Percentiles rank a stretch among this genome's conserved stretches.
These are phyloP conservation scores for Tremella yokohamensis DNA, from an alignment of 768 basidiomycete genomes.

Conservation along the genomic window DNA sequence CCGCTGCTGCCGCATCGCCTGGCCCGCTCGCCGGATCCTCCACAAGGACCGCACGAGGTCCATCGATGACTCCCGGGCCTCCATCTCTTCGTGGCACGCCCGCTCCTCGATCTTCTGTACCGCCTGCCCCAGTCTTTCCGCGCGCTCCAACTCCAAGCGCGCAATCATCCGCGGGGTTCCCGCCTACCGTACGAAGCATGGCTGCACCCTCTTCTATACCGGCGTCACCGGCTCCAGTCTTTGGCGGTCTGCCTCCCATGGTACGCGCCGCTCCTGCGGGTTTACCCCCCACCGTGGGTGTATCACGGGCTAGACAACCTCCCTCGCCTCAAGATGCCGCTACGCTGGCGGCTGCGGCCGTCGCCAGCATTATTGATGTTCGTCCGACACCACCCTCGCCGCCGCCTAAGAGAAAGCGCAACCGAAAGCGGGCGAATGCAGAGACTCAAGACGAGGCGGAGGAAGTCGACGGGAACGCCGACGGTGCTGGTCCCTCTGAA, in stretches of 20 bases:
- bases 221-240: background rate
- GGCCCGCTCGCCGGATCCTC: background rate
- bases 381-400: background rate
- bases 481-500: slow-evolving; percentile 2
- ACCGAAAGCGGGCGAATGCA: background rate
- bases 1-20: slow-evolving; percentile 5
- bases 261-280: background rate
- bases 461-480: slow-evolving; percentile 12
- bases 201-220: background rate
- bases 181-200: background rate
- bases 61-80: slow-evolving; percentile 1
- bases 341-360: background rate
- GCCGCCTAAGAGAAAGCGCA: slow-evolving; percentile 2
- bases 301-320: background rate
- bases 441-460: background rate
- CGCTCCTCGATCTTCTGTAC: background rate
- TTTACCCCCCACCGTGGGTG: background rate
- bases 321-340: slow-evolving; percentile 6
- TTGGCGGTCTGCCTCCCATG: background rate
- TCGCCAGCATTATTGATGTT: background rate
- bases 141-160: background rate
- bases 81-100: slow-evolving; percentile 6
- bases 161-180: background rate
- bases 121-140: background rate
- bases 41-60: background rate